Evolutionary conservation across 2,329 filamentous ascomycete genomes (phyloP), one percentile per base, ranked within the genome.

Genomic region (Cladophialophora yegresii): DNA sequence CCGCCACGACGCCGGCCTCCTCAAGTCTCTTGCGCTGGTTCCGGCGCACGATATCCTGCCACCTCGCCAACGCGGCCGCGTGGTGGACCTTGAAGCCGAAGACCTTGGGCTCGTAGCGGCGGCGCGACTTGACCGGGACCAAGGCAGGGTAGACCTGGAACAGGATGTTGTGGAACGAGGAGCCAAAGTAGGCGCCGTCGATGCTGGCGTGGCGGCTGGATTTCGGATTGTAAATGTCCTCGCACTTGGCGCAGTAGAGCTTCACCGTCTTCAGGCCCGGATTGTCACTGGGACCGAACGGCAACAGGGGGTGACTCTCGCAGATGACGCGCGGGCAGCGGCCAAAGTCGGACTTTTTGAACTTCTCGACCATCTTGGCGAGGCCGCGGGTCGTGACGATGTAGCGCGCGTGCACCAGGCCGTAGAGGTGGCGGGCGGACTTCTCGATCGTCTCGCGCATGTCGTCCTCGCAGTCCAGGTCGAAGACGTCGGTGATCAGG

Each of bases 321-420:
- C 95, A 99, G 82, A 96, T 88, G 67, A 99, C 95, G 73, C 95
- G 91, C 5, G 95, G 95, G 76, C 95, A 99, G 82, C 97, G 98
- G 71, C 95, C 95, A 75, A 99, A 99, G 76, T 98, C 93, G 72
- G 88, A 90, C 76, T 96, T 96, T 76, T 99, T 99, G 79, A 96
- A 99, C 78, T 99, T 99, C 71, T 99, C 95, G 67, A 98, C 95
- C 95, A 99, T 99, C 78, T 99, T 99, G 8, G 90, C 87, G 61
- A 99, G 81, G 4, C 95, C 95, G 69, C 95, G 84, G 3, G 95
- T 99, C 9, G 95, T 98, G 65, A 98, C 93, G 70, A 99, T 95
- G 76, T 98, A 99, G 61, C 95, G 87, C 30, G 95, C 95, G 75
- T 99, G 95, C 45, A 99, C 93, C 4, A 99, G 84, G 55, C 95